Base-by-base conservation (phyloP, 2,329 filamentous ascomycete species). In the Biscogniauxia marginata region DNA sequence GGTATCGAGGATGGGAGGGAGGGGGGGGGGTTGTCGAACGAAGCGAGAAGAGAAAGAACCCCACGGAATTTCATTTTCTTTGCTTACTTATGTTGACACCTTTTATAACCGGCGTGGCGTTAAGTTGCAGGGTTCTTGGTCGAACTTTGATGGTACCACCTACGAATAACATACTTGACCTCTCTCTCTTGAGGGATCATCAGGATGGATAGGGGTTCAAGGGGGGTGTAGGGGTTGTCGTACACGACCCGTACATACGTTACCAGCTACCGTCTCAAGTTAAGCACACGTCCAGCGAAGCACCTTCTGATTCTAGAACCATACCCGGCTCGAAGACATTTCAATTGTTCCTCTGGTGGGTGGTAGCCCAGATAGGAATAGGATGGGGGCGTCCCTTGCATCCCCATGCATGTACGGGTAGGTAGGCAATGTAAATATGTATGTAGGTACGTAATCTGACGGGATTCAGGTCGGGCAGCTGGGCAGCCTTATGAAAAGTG, bases 271-370 rank as follows among this genome's bases (percentile, higher is more conserved):
- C 8, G 13, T 25, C 18, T n/a, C 20, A 47, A 24, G 20, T 47
- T 47, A 22, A 50, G 22, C 24, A 50, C 48, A 20, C 39, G 25
- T n/a, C n/a, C 43, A 11, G 18, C 8, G 20, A 52, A 19, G 25
- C 50, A 46, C 50, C 50, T 52, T 46, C 50, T 46, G 39, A 19
- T 52, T 52, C 50, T 46, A 46, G 50, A 52, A 52, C 43, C n/a
- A 46, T 46, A 23, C 23, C 43, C n/a, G 34, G 39, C 19, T 51
- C 19, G 16, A 22, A 19, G 9, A 16, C 30, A 39, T 39, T 39
- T 6, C 30, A 39, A 16, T 39, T 39, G 13, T 5, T 46, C 16
- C 20, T 46, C 11, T 46, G 21, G 18, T 13, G n/a, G 44, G n/a
- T 22, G 45, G 21, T 45, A 7, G n/a, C n/a, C 8, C 43, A 18